Evolutionary conservation across 2,329 filamentous ascomycete species (phyloP).

Genomic region (Penicillium sp.): DNA sequence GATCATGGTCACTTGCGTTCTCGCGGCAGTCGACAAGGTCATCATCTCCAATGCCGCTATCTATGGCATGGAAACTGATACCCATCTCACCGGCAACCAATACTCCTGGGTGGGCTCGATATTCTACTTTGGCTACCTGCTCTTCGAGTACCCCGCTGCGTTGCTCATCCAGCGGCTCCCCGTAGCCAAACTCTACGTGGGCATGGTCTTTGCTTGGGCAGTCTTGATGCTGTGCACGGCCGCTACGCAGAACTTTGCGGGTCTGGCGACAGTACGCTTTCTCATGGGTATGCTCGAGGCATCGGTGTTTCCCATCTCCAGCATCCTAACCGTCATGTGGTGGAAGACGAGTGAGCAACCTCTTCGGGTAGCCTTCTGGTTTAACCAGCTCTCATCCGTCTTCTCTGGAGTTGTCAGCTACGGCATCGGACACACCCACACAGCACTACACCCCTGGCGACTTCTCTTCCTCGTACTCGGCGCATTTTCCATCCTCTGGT

Average conservation of each 20-base stretch:
- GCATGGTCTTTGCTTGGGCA: conserved; percentile 7
- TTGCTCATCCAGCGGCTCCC: conserved; percentile 14
- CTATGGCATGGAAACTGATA: conserved; percentile 13
- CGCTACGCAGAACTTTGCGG: no score
- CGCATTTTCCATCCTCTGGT: conserved; percentile 16
- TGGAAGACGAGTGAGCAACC: conserved; percentile 13
- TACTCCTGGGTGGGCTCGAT: conserved; percentile 14
- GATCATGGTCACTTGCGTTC: conserved; percentile 19
- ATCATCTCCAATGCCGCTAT: conserved; percentile 19
- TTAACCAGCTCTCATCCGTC: conserved; percentile 21
- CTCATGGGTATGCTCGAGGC: conserved; percentile 13
- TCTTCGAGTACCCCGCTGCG: conserved; percentile 13
- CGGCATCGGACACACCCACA: conserved; percentile 28
- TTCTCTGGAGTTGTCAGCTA: conserved; percentile 29
- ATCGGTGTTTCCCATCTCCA: conserved; percentile 6
- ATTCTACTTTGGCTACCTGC: conserved; percentile 15
- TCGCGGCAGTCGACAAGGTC: conserved; percentile 27
- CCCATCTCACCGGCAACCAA: conserved; percentile 21
- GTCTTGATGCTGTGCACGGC: conserved; percentile 8
- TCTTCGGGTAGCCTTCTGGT: conserved; percentile 12
- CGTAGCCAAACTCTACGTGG: conserved; percentile 6
- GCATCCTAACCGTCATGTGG: conserved; percentile 12
- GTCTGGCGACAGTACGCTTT: conserved; percentile 9
- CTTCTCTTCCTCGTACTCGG: conserved; percentile 19
- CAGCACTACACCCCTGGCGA: conserved; percentile 15